phyloP scores from a whole-genome alignment of 805 yeast genomes.

The Sugiyamaella lignohabitans region DNA sequence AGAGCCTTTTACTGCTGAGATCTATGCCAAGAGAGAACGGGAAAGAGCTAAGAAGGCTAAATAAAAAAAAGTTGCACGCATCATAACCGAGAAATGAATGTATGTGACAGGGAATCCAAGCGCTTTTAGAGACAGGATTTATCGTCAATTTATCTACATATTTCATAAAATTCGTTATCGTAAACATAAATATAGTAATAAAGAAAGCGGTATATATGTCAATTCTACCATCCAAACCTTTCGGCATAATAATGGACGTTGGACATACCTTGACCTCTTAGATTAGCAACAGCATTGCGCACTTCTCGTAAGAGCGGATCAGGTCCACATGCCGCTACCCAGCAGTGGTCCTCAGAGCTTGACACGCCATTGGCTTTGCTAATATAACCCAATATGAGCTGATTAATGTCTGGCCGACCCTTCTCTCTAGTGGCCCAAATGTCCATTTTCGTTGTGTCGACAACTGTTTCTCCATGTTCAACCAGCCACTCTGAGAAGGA shows the following conservation, averaged over 20 bases:
- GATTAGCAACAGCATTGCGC: constrained; percentile 24
- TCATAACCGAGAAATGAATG: not conserved
- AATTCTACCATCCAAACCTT: constrained; percentile 28
- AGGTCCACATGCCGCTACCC: constrained; percentile 30
- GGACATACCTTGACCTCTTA: constrained; percentile 22
- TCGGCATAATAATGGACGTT: constrained; percentile 26
- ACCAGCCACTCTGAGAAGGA: constrained; percentile 22
- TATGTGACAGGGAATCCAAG: not conserved
- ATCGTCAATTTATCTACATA: too few species aligned
- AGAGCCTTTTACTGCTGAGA: constrained; percentile 92
- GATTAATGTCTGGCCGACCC: constrained; percentile 27
- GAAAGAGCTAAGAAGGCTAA: constrained; percentile 26
- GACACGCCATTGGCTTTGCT: not conserved
- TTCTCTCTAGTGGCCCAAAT: constrained; percentile 28
- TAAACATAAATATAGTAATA: too few species aligned
- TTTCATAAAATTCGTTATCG: not conserved
- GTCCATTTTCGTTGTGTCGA: constrained; percentile 22
- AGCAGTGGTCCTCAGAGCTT: constrained; percentile 19
- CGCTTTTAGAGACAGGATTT: too few species aligned
- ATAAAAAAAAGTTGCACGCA: not conserved
- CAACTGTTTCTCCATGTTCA: constrained; percentile 2
- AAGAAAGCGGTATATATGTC: too few species aligned
- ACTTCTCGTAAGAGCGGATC: constrained; percentile 26
- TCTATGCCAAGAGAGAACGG: constrained; percentile 68
- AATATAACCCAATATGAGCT: constrained; percentile 19